Evolutionary conservation across 345 rosid genomes (phyloP).

Genomic region (Syzygium aromaticum): DNA sequence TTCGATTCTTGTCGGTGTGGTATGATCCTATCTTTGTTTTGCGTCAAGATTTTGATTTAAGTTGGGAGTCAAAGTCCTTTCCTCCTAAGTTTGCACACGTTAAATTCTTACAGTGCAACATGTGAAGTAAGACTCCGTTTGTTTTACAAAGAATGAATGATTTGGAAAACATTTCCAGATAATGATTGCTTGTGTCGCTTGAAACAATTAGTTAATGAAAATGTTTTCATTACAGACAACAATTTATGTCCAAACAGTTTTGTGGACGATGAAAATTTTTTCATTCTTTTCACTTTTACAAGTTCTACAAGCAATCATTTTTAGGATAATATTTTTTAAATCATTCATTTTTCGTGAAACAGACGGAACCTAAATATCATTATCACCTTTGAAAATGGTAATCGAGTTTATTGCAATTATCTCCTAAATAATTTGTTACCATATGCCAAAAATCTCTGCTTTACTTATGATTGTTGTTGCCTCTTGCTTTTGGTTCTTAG

Average conservation of each 20-base stretch:
- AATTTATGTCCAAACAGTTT: background rate
- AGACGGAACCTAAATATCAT: background rate
- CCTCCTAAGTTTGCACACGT: background rate
- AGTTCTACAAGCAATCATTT: background rate
- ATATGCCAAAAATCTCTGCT: background rate
- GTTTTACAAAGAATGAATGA: background rate
- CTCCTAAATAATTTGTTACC: background rate
- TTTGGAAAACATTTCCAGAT: background rate
- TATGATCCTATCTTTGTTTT: constrained; percentile 19
- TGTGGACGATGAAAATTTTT: background rate
- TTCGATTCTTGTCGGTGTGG: constrained; percentile 77
- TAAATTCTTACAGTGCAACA: background rate
- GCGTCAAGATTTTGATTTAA: background rate
- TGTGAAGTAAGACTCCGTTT: background rate
- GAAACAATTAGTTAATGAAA: background rate
- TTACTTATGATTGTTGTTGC: background rate
- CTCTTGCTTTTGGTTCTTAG: background rate
- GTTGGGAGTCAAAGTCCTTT: background rate
- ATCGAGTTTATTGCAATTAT: background rate
- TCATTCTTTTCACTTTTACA: background rate
- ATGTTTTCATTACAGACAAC: background rate
- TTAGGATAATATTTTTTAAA: background rate
- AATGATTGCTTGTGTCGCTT: background rate
- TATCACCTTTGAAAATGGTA: background rate
- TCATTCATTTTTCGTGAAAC: background rate